Conservation (phyloP, 768 basidiomycete species). For the Boletus sp. region DNA sequence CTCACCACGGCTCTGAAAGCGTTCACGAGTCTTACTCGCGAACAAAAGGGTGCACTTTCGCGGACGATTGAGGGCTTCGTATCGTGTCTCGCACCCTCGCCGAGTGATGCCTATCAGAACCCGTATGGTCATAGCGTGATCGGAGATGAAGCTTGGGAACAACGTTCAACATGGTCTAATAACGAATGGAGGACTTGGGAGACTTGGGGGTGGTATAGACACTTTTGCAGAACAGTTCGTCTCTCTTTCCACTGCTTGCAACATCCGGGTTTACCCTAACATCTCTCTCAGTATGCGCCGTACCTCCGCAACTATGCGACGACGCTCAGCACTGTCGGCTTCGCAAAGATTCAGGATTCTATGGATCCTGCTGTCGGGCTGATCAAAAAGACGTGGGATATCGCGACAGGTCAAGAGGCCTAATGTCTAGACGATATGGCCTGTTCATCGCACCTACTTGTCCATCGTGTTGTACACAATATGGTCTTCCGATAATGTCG, state of each 20-base stretch:
- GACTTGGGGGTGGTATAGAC: slow-evolving; percentile 88
- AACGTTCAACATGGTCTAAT: slow-evolving; percentile 63
- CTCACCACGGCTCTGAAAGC: slow-evolving; percentile 73
- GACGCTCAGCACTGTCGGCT: slow-evolving; percentile 67
- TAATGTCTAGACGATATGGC: slow-evolving; percentile 10
- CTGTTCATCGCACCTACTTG: not conserved
- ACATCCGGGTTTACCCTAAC: not conserved
- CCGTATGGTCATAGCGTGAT: slow-evolving; percentile 55
- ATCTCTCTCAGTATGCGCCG: slow-evolving; percentile 60
- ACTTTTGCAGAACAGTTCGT: slow-evolving; percentile 79
- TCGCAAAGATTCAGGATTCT: slow-evolving; percentile 57
- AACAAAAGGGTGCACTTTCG: slow-evolving; percentile 72
- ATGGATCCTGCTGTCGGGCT: slow-evolving; percentile 54
- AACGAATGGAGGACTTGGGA: slow-evolving; percentile 84
- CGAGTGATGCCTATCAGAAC: slow-evolving; percentile 44
- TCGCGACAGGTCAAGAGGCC: slow-evolving; percentile 59
- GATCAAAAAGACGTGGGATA: slow-evolving; percentile 67
- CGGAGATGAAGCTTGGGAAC: slow-evolving; percentile 64
- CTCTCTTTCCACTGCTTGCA: not conserved
- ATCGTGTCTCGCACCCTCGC: slow-evolving; percentile 48
- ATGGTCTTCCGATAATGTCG: slow-evolving; percentile 1
- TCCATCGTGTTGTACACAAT: not conserved
- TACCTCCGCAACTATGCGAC: slow-evolving; percentile 73
- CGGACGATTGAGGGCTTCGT: slow-evolving; percentile 77
- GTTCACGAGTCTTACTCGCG: slow-evolving; percentile 65